Evolutionary conservation across 495 filamentous ascomycete genomes (phyloP).

Genomic region (Ramalina intermedia): DNA sequence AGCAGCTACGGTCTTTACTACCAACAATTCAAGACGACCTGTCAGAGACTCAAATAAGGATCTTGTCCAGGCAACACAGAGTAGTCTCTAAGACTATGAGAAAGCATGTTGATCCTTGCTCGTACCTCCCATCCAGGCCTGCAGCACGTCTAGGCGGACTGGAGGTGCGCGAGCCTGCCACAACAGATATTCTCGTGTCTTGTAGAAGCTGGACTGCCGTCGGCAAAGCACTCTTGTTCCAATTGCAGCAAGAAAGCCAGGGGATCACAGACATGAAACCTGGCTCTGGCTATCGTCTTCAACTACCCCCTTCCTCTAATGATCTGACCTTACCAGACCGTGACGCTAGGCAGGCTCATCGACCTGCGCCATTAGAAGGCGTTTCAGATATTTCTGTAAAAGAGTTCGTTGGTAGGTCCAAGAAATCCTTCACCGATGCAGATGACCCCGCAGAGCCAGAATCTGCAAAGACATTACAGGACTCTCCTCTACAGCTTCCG

Average conservation of each 20-base stretch:
- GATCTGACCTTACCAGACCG: too few relatives aligned
- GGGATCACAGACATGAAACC: constrained; percentile 21
- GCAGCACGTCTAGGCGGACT: constrained; percentile 7
- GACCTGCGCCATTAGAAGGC: too few relatives aligned
- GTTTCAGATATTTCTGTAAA: too few relatives aligned
- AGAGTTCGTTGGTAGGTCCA: too few relatives aligned
- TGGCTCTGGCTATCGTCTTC: constrained; percentile 25
- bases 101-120: constrained; percentile 58
- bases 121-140: constrained; percentile 51
- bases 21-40: constrained; percentile 55
- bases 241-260: constrained; percentile 31
- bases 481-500: too few relatives aligned
- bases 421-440: too few relatives aligned
- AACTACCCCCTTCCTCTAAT: constrained; percentile 14
- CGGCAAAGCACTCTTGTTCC: constrained; percentile 42
- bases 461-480: too few relatives aligned
- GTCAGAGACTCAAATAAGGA: constrained; percentile 45
- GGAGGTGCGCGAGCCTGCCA: constrained; percentile 20
- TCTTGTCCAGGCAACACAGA: constrained; percentile 44
- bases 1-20: constrained; percentile 58
- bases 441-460: too few relatives aligned
- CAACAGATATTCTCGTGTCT: constrained; percentile 12
- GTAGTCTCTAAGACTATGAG: constrained; percentile 47
- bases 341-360: too few relatives aligned
- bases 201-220: constrained; percentile 34